phyloP scores from a whole-genome alignment of 2,329 filamentous ascomycete species.

The Aspergillus melleus region DNA sequence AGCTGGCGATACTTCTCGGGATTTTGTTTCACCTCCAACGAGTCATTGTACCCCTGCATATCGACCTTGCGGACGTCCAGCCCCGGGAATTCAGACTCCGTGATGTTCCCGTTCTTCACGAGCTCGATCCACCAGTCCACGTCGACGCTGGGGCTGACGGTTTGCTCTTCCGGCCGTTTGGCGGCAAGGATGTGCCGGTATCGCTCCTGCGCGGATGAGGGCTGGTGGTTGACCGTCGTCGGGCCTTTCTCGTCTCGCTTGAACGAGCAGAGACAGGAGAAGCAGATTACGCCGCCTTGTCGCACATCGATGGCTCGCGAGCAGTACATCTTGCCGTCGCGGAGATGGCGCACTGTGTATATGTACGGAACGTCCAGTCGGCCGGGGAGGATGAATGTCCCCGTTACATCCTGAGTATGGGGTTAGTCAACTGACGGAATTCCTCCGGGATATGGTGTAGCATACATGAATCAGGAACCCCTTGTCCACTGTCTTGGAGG shows the following conservation, averaged over 20 bases:
- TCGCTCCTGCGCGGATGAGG: slow-evolving; percentile 26
- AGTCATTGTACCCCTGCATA: slow-evolving; percentile 51
- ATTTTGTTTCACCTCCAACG: slow-evolving; percentile 22
- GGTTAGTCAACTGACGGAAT: background rate
- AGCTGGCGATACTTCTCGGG: slow-evolving; percentile 44
- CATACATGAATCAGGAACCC: slow-evolving; percentile 55
- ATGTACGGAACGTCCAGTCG: slow-evolving; percentile 50
- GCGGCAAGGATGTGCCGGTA: slow-evolving; percentile 32
- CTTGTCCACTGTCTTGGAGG: slow-evolving; percentile 52
- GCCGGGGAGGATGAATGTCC: slow-evolving; percentile 53
- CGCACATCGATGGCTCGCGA: slow-evolving; percentile 54
- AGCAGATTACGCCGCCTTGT: slow-evolving; percentile 51
- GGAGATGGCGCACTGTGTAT: slow-evolving; percentile 52
- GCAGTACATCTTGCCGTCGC: slow-evolving; percentile 54
- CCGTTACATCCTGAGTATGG: slow-evolving; percentile 49
- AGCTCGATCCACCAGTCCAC: slow-evolving; percentile 37
- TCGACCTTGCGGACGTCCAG: slow-evolving; percentile 54
- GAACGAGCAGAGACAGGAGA: slow-evolving; percentile 55
- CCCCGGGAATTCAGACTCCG: slow-evolving; percentile 38
- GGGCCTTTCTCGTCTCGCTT: slow-evolving; percentile 44
- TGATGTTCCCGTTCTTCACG: slow-evolving; percentile 25
- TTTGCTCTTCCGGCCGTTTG: slow-evolving; percentile 35
- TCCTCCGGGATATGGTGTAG: background rate
- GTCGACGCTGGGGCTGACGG: slow-evolving; percentile 36
- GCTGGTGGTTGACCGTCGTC: slow-evolving; percentile 32